phyloP scores from a whole-genome alignment of 768 basidiomycete genomes.

The Xanthoconium purpureum region DNA sequence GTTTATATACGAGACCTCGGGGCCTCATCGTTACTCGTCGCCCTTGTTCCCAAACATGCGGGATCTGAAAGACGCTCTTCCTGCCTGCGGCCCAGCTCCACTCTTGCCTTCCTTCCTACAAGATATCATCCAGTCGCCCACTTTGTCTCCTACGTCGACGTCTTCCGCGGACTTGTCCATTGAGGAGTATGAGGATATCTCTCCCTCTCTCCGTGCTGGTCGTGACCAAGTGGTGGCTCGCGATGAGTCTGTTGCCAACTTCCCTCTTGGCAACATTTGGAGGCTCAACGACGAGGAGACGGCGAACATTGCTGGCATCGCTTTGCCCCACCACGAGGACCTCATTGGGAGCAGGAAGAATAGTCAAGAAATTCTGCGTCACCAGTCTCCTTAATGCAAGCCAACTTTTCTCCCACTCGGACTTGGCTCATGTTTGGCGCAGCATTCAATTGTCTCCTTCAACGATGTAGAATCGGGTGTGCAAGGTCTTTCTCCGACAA shows the following conservation, averaged over 20 bases:
- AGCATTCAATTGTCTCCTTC: background rate
- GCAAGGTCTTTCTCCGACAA: background rate
- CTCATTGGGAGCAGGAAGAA: slow-evolving; percentile 39
- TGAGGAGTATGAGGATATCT: slow-evolving; percentile 49
- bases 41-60: slow-evolving; percentile 37
- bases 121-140: slow-evolving; percentile 69
- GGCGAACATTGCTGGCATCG: slow-evolving; percentile 49
- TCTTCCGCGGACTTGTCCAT: slow-evolving; percentile 65
- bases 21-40: slow-evolving; percentile 37
- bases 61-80: slow-evolving; percentile 20
- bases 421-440: background rate
- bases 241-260: slow-evolving; percentile 29
- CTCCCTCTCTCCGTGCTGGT: slow-evolving; percentile 27
- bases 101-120: slow-evolving; percentile 77
- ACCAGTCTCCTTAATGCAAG: slow-evolving; percentile 27
- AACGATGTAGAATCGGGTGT: background rate
- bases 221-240: slow-evolving; percentile 26
- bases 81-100: slow-evolving; percentile 39
- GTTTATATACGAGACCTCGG: slow-evolving; percentile 73
- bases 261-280: slow-evolving; percentile 60
- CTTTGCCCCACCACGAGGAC: slow-evolving; percentile 43
- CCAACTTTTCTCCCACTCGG: background rate
- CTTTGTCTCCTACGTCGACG: slow-evolving; percentile 59
- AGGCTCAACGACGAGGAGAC: slow-evolving; percentile 69
- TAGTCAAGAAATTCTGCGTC: slow-evolving; percentile 37